These are phyloP conservation scores for Syncephalastrum monosporum DNA, from an alignment of 371 early-diverging fungal genomes.

Conservation along the genomic window DNA sequence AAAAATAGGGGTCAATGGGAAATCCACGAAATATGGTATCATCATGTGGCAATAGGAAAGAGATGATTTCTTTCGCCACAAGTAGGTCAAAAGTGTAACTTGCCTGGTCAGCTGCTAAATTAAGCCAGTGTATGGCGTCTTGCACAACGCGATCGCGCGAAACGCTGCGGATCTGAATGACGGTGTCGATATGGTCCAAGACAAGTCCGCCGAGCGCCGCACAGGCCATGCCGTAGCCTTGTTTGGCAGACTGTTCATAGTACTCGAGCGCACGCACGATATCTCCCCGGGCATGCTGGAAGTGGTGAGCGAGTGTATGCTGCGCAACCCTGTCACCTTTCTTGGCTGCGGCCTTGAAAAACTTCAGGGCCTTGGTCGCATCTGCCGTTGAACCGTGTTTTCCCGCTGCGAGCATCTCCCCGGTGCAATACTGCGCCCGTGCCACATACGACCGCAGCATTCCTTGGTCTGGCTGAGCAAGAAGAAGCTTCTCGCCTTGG, in stretches of 20 bases:
- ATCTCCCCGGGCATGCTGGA: slow-evolving; percentile 3
- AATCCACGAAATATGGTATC: too few relatives aligned
- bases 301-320: slow-evolving; percentile 12
- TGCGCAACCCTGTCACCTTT: slow-evolving; percentile 9
- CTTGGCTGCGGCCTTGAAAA: slow-evolving; percentile 15
- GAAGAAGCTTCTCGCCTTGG: neutral
- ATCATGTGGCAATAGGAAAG: neutral
- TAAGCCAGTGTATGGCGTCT: slow-evolving; percentile 12
- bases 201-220: slow-evolving; percentile 13
- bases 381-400: slow-evolving; percentile 4
- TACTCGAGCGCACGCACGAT: slow-evolving; percentile 10
- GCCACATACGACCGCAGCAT: slow-evolving; percentile 1
- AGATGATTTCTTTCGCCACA: slow-evolving; percentile 5
- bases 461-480: neutral
- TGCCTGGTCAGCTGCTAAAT: slow-evolving; percentile 16
- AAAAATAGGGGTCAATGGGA: too few relatives aligned
- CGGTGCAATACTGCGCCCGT: slow-evolving; percentile 11
- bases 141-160: slow-evolving; percentile 1
- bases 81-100: slow-evolving; percentile 2
- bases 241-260: slow-evolving; percentile 13
- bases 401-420: slow-evolving; percentile 6
- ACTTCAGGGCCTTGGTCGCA: slow-evolving; percentile 3
- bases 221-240: slow-evolving; percentile 12
- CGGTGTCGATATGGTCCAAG: slow-evolving; percentile 5
- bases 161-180: neutral